These are phyloP conservation scores for Myochromella boudieri DNA, from an alignment of 768 basidiomycete species.

Conservation along the genomic window DNA sequence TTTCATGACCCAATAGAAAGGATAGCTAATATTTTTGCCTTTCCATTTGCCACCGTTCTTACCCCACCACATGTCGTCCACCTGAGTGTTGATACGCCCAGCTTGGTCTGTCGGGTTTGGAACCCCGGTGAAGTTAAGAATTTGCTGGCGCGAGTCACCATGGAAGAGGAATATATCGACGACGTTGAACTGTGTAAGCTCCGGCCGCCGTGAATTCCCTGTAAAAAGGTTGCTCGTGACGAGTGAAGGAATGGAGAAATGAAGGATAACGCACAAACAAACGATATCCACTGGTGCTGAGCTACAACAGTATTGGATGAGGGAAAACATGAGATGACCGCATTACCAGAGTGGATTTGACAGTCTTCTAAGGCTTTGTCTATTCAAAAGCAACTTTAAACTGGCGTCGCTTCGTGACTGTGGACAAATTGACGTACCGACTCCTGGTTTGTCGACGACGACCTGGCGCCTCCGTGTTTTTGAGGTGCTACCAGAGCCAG, in stretches of 20 bases:
- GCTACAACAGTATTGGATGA: slow-evolving; percentile 48
- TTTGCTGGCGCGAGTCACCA: slow-evolving; percentile 58
- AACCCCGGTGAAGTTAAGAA: slow-evolving; percentile 42
- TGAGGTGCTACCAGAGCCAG: slow-evolving; percentile 22
- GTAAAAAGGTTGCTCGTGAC: too few species aligned
- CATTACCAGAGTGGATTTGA: slow-evolving; percentile 61
- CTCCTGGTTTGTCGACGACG: slow-evolving; percentile 34
- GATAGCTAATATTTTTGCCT: slow-evolving; percentile 56
- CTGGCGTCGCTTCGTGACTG: not conserved
- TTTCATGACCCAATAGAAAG: slow-evolving; percentile 81
- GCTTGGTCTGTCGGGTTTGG: slow-evolving; percentile 52
- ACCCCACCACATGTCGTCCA: slow-evolving; percentile 80
- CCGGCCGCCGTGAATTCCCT: slow-evolving; percentile 79
- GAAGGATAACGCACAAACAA: slow-evolving; percentile 67
- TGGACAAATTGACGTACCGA: slow-evolving; percentile 25
- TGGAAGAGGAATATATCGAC: slow-evolving; percentile 81
- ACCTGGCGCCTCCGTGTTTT: slow-evolving; percentile 33
- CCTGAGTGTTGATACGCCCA: slow-evolving; percentile 51
- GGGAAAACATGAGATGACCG: slow-evolving; percentile 79
- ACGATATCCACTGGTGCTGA: slow-evolving; percentile 76
- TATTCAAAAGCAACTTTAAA: slow-evolving; percentile 16
- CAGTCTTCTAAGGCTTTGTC: slow-evolving; percentile 49
- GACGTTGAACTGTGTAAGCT: slow-evolving; percentile 56
- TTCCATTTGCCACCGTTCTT: slow-evolving; percentile 45
- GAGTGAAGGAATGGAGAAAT: slow-evolving; percentile 10